These are phyloP conservation scores for Helicostylum pulchrum DNA, from an alignment of 192 early-diverging fungal species.

Conservation along the genomic window DNA sequence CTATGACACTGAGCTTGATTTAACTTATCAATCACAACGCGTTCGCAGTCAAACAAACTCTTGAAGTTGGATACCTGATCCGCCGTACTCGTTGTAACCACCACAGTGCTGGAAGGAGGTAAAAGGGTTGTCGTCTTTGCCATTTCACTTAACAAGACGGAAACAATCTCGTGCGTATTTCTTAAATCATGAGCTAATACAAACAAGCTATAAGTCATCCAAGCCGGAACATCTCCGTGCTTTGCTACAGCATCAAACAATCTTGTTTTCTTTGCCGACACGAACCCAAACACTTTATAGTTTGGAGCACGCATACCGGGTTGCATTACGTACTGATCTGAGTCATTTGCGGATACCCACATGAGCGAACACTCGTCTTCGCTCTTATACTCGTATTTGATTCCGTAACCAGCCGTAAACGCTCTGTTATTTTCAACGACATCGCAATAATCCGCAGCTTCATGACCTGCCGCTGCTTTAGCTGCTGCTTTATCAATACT, in stretches of 20 bases:
- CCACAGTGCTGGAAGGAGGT: background rate
- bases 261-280: constrained; percentile 17
- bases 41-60: background rate
- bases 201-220: constrained; percentile 16
- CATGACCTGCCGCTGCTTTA: constrained; percentile 13
- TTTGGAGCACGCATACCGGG: constrained; percentile 27
- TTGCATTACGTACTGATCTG: background rate
- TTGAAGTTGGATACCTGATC: constrained; percentile 3
- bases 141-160: background rate
- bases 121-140: background rate
- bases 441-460: constrained; percentile 9
- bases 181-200: constrained; percentile 21
- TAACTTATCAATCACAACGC: constrained; percentile 25
- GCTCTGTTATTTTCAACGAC: constrained; percentile 14
- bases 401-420: constrained; percentile 30
- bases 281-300: constrained; percentile 20
- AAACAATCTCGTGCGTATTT: background rate
- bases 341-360: background rate
- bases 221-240: background rate
- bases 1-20: constrained; percentile 30
- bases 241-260: constrained; percentile 16
- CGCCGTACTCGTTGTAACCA: constrained; percentile 19
- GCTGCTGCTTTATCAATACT: constrained; percentile 27
- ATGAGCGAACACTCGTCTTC: background rate
- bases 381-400: constrained; percentile 9